Evolutionary conservation across 345 rosid species (phyloP), one percentile per base, ranked within the genome.

Genomic region (Geranium brycei): DNA sequence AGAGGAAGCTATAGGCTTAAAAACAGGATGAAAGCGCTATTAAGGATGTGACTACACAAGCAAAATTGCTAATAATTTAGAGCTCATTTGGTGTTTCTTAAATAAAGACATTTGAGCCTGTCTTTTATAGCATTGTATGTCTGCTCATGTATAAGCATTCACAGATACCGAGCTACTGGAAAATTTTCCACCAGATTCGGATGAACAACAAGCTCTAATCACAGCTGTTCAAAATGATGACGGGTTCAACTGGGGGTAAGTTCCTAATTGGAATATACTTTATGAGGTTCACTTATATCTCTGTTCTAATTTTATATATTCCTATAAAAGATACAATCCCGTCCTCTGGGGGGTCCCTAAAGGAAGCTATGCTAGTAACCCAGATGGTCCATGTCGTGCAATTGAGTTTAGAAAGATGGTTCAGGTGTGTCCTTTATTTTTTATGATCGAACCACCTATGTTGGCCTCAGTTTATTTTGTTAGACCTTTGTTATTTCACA

Each of bases 191-290:
- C 83, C 96, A 31, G 95, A 89, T 79, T 92, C 96, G 68, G 62
- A 73, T 19, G 93, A 86, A 77, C 95, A 89, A 70, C 96, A 89
- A 82, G 80, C 79, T 76, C 87, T 78, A 58, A 74, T 89, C 65
- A 78, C 85, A 28, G 84, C 76, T 31, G 76, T 86, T 69, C 93
- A 92, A 78, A 67, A 86, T 67, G 83, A 83, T 64, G 89, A 87
- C 84, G 96, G 88, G 35, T 92, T 85, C 68, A 92, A 92, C 71
- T 92, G 96, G 98, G 98, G 98, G 98, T 92, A 77, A 66, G 88
- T 67, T 76, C 19, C 68, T 41, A 53, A 19, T 51, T 62, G 63
- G 51, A 32, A 40, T 41, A 7, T 66, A 23, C 66, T 7, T 19
- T 63, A 3, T 31, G 38, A 53, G 40, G 10, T 56, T 71, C 55